A percentile compares a stretch with the other conserved stretches of the same genome.
These are phyloP conservation scores for Mucor mucedo DNA, from an alignment of 371 early-diverging fungal genomes.

Conservation along the genomic window DNA sequence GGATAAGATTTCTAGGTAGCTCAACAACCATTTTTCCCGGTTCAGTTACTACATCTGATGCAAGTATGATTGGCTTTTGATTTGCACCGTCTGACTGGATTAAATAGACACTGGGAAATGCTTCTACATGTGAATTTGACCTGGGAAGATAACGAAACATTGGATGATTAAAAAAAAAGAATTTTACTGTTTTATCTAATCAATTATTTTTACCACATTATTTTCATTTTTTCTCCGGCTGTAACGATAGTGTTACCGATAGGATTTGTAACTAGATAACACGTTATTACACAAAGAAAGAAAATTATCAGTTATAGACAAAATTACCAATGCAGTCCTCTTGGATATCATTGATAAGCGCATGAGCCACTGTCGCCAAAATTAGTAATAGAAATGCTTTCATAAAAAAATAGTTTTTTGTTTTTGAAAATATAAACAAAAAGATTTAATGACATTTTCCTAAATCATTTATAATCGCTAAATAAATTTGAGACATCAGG, in stretches of 20 bases:
- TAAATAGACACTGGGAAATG: slow-evolving; percentile 23
- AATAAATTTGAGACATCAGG: slow-evolving; percentile 1
- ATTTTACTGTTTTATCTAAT: slow-evolving; percentile 8
- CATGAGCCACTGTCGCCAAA: slow-evolving; percentile 3
- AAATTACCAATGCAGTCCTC: slow-evolving; percentile 23
- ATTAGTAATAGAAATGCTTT: slow-evolving; percentile 4
- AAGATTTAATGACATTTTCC: background rate
- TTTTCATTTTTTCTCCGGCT: slow-evolving; percentile 36
- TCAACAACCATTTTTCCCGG: slow-evolving; percentile 11
- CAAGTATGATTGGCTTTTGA: slow-evolving; percentile 16
- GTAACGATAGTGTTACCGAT: slow-evolving; percentile 33
- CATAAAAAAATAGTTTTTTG: background rate
- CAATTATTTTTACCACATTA: slow-evolving; percentile 23
- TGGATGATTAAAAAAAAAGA: background rate
- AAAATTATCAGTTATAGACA: background rate
- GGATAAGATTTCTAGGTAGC: slow-evolving; percentile 22
- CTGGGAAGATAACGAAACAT: slow-evolving; percentile 8
- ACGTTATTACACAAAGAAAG: background rate
- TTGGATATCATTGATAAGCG: slow-evolving; percentile 7
- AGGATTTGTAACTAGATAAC: slow-evolving; percentile 22
- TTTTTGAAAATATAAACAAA: background rate
- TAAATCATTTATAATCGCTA: background rate
- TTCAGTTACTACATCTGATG: slow-evolving; percentile 17
- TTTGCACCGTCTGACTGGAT: slow-evolving; percentile 25
- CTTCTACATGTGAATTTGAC: slow-evolving; percentile 25